A percentile compares a stretch with the other conserved stretches of the same genome.
Evolutionary conservation across 2,329 filamentous ascomycete genomes (phyloP).

Genomic region (Talaromyces islandicus): DNA sequence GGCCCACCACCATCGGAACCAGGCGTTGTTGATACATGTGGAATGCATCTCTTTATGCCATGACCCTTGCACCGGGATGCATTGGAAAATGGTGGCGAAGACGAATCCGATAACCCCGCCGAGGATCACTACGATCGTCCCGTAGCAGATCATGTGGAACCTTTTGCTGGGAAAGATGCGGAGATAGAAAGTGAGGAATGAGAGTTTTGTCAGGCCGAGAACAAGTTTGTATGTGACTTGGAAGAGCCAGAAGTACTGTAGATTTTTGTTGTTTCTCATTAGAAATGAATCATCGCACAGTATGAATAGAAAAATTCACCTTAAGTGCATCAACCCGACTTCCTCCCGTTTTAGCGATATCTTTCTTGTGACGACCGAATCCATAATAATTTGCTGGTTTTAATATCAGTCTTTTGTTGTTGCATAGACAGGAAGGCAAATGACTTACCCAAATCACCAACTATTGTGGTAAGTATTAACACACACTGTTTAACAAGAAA

Average conservation of each 20-base stretch:
- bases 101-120: constrained; percentile 11
- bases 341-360: constrained; percentile 10
- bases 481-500: constrained; percentile 1
- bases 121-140: constrained; percentile 11
- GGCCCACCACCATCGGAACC: constrained; percentile 31
- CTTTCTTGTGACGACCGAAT: constrained; percentile 12
- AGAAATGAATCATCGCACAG: background rate
- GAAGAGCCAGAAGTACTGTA: constrained; percentile 14
- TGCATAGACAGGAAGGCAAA: background rate
- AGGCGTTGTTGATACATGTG: constrained; percentile 46
- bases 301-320: constrained; percentile 1
- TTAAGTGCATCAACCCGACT: constrained; percentile 10
- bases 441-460: constrained; percentile 12
- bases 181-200: constrained; percentile 14
- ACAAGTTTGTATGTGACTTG: constrained; percentile 15
- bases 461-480: constrained; percentile 10
- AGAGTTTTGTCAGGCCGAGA: constrained; percentile 12
- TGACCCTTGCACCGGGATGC: constrained; percentile 41
- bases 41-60: constrained; percentile 43
- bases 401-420: background rate
- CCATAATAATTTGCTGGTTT: constrained; percentile 11
- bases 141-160: constrained; percentile 12
- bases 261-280: background rate
- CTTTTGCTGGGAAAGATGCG: constrained; percentile 14
- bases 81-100: constrained; percentile 37